Base-by-base conservation (phyloP, 2,329 filamentous ascomycete genomes). In the Aureobasidium sp. region DNA sequence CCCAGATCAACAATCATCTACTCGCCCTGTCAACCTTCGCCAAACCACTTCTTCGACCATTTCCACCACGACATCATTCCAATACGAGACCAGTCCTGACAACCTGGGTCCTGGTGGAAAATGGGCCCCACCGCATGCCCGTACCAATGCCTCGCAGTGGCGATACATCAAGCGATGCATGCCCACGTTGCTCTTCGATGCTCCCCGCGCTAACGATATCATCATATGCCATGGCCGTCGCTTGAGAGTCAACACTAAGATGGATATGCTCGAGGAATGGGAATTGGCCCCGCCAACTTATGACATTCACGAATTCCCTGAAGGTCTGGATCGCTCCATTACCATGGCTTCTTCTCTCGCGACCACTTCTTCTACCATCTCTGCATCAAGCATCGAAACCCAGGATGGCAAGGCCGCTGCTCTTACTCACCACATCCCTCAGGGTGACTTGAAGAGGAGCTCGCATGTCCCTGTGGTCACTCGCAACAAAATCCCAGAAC, bases 111-210 rank as follows among this genome's bases (percentile, higher is more conserved):
- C 48, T 16, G 62, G 66, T 9, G 69, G 71, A n/a, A 74, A 74
- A 62, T 74, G 73, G 73, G 69, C 62, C 41, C 71, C 65, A 27
- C 69, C 61, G 52, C 71, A 69, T 67, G 70, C 62, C 65, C 72
- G 71, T 7, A 69, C 72, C 1, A 62, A 69, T 10, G 68, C 71
- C 5, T 76, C 78, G 57, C 65, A 69, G 15, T 70, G 75, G 42
- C 75, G 78, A 59, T 80, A 80, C 69, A 75, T 77, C 58, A 73
- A 75, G 7, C 75, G 78, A 34, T 80, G 78, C 65, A 74, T 77
- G 55, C 78, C 78, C 1, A 70, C 78, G 5, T 67, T 81, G 13
- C 71, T 75, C 8, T 72, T 72, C 27, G 74, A 75, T 44, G 76
- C 77, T 2, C 73, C 75, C 2, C 72, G 78, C 37, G 75, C 78